phyloP scores from a whole-genome alignment of 208 protist genomes.

The Trypanosoma avium region DNA sequence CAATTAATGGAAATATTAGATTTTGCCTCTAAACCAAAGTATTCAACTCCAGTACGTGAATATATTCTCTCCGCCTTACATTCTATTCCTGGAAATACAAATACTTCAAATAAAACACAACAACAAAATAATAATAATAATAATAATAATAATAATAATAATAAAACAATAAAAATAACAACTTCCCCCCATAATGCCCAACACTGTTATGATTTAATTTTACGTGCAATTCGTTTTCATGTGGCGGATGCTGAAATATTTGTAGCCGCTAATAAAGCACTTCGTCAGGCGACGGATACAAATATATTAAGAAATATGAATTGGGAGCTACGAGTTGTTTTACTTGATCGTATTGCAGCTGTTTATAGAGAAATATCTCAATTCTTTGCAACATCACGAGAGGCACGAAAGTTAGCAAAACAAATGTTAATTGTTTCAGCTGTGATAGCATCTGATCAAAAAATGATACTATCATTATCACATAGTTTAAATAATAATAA shows the following conservation, averaged over 20 bases:
- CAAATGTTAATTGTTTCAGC: slow-evolving; percentile 30
- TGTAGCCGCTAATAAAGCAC: background rate
- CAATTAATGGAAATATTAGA: slow-evolving; percentile 28
- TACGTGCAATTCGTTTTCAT: slow-evolving; percentile 25
- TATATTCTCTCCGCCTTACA: slow-evolving; percentile 12
- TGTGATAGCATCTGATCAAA: slow-evolving; percentile 10
- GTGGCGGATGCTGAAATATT: slow-evolving; percentile 23
- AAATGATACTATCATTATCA: too few species aligned
- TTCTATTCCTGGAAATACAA: too few species aligned
- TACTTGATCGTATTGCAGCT: slow-evolving; percentile 9
- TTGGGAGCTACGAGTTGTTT: slow-evolving; percentile 14
- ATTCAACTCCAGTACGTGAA: slow-evolving; percentile 23
- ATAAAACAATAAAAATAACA: slow-evolving; percentile 2
- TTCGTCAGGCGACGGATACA: slow-evolving; percentile 10
- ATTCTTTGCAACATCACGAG: slow-evolving; percentile 24
- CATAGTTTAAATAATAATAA: too few species aligned
- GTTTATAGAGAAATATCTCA: slow-evolving; percentile 27
- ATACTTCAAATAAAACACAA: too few species aligned
- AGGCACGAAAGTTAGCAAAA: slow-evolving; percentile 23
- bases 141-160: too few species aligned
- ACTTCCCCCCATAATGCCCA: slow-evolving; percentile 16
- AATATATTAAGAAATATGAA: slow-evolving; percentile 1
- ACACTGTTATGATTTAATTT: slow-evolving; percentile 20
- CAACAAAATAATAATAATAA: too few species aligned
- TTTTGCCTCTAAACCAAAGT: slow-evolving; percentile 18